Evolutionary conservation across 306 rosid species (phyloP), one percentile per base, ranked within the genome.

Genomic region (Alnus rubra): DNA sequence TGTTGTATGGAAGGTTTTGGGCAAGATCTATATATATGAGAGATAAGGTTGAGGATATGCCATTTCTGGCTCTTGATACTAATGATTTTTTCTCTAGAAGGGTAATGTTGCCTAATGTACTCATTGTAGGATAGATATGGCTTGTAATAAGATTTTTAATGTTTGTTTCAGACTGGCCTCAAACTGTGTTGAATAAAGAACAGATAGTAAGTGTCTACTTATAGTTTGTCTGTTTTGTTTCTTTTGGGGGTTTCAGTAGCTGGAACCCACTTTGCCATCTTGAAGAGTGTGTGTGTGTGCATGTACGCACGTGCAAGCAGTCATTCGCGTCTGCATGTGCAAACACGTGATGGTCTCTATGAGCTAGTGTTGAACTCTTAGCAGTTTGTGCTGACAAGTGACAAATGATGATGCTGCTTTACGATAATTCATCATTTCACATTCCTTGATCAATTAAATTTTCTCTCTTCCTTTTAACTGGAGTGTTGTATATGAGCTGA

Each of bases 201-300:
- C 52, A 49, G 52, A 49, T 10, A 9, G 14, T 2, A 49, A 12
- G 14, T 49, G 52, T 49, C 52, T 49, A 62, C 42, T 62, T 8
- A 30, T 30, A 4, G 16, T 31, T 31, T 3, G 68, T 62, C 10
- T 62, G 6, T 62, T 33, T 30, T 62, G 7, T 62, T 56, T 56
- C 4, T 10, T 33, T 64, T 6, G 19, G 19, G 33, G 44, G 19
- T 15, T 35, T 64, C 70, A 33, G 47, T 64, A 64, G 45, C 0
- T 64, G 48, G 70, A 42, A 14, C 51, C 15, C 28, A 67, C 14
- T 64, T 64, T 64, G 37, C 19, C n/a, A 44, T 18, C 51, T 68
- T 68, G 31, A 68, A 68, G 72, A 48, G 15, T 39, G 69, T 35
- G 44, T 64, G 5, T 65, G 62, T 55, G 62, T 55, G 54, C 15